Base-by-base conservation (phyloP, 345 rosid species). In the Boechera retrofracta region DNA sequence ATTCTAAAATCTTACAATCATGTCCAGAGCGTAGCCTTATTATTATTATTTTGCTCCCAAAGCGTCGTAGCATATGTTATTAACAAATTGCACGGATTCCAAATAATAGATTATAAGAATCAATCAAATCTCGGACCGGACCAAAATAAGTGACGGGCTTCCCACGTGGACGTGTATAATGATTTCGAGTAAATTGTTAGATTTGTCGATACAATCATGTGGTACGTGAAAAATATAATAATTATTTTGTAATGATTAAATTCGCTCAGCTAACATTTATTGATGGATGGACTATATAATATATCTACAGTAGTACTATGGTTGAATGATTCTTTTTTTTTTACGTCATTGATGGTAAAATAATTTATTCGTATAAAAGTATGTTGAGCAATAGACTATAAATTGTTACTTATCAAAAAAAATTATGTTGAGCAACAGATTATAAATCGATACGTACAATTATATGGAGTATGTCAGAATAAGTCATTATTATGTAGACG, bases 131-230 rank as follows among this genome's bases (percentile, higher is more conserved):
- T 64, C 29, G 54, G 16, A 55, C 29, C 41, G 71, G 29, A 16
- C 71, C 71, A 55, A 70, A 48, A 57, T 15, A 65, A 64, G 38
- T 56, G 67, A 70, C 60, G 68, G 66, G 49, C 13, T 42, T 61
- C 78, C 66, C 74, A 74, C 78, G 78, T 73, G 70, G 61, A 73
- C 77, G 67, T 52, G 82, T 74, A 70, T 21, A 72, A 53, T 74
- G 69, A 79, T 74, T 54, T 54, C 56, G 77, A 59, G 75, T 62
- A 71, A 62, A 52, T 56, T 71, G 67, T 35, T 77, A 56, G 71
- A 64, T 71, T 47, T 45, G 58, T 63, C 71, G 7, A 33, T 56
- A 71, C 72, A 64, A 77, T 77, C 80, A 71, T 71, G 67, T 56
- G 60, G 61, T 77, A 64, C 76, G 61, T 77, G 81, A 38, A 57